Conservation (phyloP, 2,329 filamentous ascomycete genomes). For the Fusarium sp. region DNA sequence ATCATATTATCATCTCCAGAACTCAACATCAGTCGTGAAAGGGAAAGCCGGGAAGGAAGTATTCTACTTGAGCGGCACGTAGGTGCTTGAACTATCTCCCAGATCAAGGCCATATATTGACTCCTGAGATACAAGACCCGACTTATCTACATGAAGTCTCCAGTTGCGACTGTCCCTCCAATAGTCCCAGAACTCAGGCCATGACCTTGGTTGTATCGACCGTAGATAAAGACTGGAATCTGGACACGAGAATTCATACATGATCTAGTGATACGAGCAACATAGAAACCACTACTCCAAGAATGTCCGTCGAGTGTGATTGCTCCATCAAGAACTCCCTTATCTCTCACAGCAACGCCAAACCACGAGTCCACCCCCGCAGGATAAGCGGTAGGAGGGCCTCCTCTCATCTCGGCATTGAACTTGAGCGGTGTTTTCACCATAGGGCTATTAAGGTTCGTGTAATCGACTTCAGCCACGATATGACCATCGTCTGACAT, state of each 20-base stretch:
- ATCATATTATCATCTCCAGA: no score
- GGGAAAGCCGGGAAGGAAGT: no score
- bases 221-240: neutral
- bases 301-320: no score
- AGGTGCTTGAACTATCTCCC: no score
- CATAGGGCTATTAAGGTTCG: neutral
- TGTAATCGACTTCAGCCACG: neutral
- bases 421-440: rapidly evolving
- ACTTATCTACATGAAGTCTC: no score
- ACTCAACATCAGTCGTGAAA: no score
- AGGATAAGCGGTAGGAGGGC: rapidly evolving
- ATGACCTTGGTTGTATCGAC: no score
- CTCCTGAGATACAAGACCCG: no score
- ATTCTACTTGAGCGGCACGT: no score
- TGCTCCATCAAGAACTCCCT: neutral
- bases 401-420: neutral
- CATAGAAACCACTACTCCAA: no score
- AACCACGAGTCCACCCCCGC: rapidly evolving
- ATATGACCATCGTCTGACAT: rapidly evolving
- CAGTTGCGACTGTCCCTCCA: no score
- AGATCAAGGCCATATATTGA: no score
- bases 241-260: rapidly evolving
- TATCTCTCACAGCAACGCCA: rapidly evolving
- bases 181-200: rapidly evolving
- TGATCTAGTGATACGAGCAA: neutral